A percentile compares a stretch with the other conserved stretches of the same genome.
Evolutionary conservation across 495 filamentous ascomycete species (phyloP).

Genomic region (Bombardia bombarda): DNA sequence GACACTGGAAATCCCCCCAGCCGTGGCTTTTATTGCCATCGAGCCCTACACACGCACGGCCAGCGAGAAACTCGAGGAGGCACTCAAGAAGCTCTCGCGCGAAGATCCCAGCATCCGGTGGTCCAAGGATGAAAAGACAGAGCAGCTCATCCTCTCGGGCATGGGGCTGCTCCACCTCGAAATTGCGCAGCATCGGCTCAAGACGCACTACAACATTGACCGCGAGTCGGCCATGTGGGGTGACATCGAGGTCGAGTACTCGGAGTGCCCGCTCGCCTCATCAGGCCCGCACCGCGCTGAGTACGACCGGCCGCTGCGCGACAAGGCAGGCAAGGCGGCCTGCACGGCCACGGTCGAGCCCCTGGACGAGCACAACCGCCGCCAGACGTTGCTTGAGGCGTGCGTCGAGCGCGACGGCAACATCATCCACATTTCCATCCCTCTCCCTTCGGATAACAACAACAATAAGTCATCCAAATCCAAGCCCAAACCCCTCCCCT

Average conservation of each 20-base stretch:
- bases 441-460: conserved; percentile 22
- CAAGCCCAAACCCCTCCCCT: conserved; percentile 40
- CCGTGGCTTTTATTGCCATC: conserved; percentile 90
- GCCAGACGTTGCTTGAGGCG: conserved; percentile 18
- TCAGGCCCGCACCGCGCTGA: conserved; percentile 48
- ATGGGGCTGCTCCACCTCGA: conserved; percentile 99
- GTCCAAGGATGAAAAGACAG: conserved; percentile 77
- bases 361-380: conserved; percentile 35
- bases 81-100: conserved; percentile 66
- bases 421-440: conserved; percentile 48
- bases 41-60: conserved; percentile 75
- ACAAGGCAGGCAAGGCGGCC: conserved; percentile 67
- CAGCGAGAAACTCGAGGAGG: conserved; percentile 68
- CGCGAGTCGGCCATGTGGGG: conserved; percentile 62
- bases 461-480: no score
- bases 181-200: conserved; percentile 79
- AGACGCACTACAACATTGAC: conserved; percentile 83
- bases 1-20: conserved; percentile 82
- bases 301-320: conserved; percentile 73
- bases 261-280: conserved; percentile 59
- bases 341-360: conserved; percentile 64
- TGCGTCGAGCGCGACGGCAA: conserved; percentile 46
- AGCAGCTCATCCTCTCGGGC: conserved; percentile 84
- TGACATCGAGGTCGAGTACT: conserved; percentile 91
- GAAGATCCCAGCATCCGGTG: conserved; percentile 95